A percentile compares a stretch with the other conserved stretches of the same genome.
Conservation (phyloP, 441 rosid genomes). For the Croton laevigatus region DNA sequence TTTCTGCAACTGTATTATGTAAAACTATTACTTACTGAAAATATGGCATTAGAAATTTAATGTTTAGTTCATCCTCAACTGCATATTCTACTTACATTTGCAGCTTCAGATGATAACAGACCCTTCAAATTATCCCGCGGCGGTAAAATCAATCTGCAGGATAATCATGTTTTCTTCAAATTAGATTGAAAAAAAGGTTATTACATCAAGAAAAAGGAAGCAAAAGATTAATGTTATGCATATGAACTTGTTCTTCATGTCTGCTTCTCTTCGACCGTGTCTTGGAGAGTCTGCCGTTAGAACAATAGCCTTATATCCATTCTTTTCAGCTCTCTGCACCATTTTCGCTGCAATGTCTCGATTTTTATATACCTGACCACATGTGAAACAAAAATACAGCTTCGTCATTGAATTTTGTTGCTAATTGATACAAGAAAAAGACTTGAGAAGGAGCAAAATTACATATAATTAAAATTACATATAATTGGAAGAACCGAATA, state of each 20-base stretch:
- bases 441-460: neutral
- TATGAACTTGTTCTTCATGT: conserved; percentile 70
- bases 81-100: neutral
- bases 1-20: neutral
- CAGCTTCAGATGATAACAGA: conserved; percentile 37
- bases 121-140: conserved; percentile 72
- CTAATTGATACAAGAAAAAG: conserved; percentile 31
- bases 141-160: conserved; percentile 65
- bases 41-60: too few relatives aligned
- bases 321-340: conserved; percentile 72
- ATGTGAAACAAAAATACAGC: neutral
- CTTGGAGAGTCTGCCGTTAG: conserved; percentile 72
- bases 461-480: conserved; percentile 59
- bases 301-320: conserved; percentile 74
- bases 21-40: conserved; percentile 43
- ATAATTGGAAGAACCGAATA: conserved; percentile 68
- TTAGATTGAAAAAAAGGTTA: neutral
- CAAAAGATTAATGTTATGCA: neutral
- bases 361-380: conserved; percentile 53
- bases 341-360: conserved; percentile 51
- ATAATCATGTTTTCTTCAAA: neutral
- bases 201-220: too few relatives aligned
- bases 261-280: conserved; percentile 84
- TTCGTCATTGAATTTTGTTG: neutral
- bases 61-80: neutral